phyloP scores from a whole-genome alignment of 805 yeast genomes.

The Candida orba region DNA sequence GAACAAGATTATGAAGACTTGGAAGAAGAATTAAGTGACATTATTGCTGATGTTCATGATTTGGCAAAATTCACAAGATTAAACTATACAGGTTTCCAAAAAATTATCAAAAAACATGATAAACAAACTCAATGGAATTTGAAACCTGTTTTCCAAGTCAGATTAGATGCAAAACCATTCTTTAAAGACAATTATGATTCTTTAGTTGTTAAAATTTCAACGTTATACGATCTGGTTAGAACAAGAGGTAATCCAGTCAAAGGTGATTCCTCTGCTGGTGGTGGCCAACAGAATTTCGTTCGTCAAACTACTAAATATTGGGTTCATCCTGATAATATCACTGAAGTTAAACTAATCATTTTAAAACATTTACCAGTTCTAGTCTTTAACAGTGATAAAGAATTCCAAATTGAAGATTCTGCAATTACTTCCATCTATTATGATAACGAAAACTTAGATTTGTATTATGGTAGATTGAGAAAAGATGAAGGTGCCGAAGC shows the following conservation, averaged over 20 bases:
- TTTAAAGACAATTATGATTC: conserved; percentile 92
- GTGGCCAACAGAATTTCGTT: conserved; percentile 94
- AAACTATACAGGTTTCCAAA: conserved; percentile 95
- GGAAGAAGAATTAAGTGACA: conserved; percentile 73
- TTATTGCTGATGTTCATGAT: conserved; percentile 96
- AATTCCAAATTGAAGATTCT: conserved; percentile 87
- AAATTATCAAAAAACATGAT: conserved; percentile 94
- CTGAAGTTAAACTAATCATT: conserved; percentile 87
- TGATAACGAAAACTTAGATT: conserved; percentile 82
- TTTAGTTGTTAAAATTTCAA: conserved; percentile 82
- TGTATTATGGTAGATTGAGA: conserved; percentile 88
- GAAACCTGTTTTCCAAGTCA: conserved; percentile 87
- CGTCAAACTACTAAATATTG: conserved; percentile 98
- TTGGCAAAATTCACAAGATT: conserved; percentile 88
- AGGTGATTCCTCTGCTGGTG: conserved; percentile 98
- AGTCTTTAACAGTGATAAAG: conserved; percentile 94
- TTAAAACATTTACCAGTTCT: conserved; percentile 94
- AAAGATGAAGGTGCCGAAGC: conserved; percentile 99
- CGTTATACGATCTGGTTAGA: conserved; percentile 84
- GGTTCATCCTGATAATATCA: conserved; percentile 99
- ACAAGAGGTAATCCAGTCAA: conserved; percentile 92
- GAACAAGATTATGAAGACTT: conserved; percentile 67
- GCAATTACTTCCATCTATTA: conserved; percentile 96
- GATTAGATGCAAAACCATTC: conserved; percentile 90
- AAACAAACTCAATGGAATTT: conserved; percentile 74